Evolutionary conservation across 176 grass and related monocot species (phyloP).

Genomic region (Cenchrus fungigraminus): DNA sequence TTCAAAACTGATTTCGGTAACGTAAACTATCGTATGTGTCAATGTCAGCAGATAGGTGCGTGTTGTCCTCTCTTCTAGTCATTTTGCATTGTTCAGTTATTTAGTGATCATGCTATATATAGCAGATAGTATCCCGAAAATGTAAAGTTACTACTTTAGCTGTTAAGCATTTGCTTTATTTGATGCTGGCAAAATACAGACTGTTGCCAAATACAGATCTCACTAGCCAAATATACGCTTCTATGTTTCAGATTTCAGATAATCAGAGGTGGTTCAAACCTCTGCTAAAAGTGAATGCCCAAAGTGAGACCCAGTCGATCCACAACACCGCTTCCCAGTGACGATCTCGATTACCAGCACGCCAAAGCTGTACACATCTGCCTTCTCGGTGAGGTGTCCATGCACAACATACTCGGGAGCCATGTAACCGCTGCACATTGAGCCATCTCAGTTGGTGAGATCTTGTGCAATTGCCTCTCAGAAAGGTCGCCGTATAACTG

Average conservation of each 20-base stretch:
- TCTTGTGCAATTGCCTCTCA: neutral
- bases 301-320: constrained; percentile 3
- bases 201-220: neutral
- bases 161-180: neutral
- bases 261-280: constrained; percentile 7
- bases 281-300: constrained; percentile 30
- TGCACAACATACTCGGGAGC: constrained; percentile 45
- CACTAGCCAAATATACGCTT: neutral
- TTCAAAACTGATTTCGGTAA: neutral
- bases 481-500: neutral
- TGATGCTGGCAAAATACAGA: neutral
- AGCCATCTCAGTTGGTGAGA: neutral
- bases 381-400: constrained; percentile 47
- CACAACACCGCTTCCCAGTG: constrained; percentile 33
- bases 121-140: too few relatives aligned
- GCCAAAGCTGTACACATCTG: constrained; percentile 53
- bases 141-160: neutral
- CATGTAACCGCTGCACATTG: constrained; percentile 38
- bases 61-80: too few relatives aligned
- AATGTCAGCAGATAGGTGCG: neutral
- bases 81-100: neutral
- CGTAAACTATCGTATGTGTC: neutral
- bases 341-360: constrained; percentile 44
- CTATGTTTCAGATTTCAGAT: neutral
- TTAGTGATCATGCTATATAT: neutral